phyloP scores from a whole-genome alignment of 441 rosid genomes.

The Bocquillonia castaneifolia region DNA sequence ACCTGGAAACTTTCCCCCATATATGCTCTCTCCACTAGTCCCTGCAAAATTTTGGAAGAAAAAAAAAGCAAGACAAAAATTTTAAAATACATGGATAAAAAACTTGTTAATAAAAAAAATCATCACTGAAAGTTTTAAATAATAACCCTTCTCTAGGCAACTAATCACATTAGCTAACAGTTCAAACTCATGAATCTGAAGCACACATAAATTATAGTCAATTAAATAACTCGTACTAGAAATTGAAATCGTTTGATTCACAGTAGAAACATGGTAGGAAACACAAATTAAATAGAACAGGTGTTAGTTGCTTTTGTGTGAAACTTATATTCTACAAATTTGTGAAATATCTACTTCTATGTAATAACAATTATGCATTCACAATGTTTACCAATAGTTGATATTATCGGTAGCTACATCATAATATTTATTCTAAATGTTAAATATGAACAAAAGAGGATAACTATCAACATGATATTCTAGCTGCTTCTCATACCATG shows the following conservation, averaged over 20 bases:
- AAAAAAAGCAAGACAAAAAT: slow-evolving; percentile 14
- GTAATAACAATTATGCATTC: background rate
- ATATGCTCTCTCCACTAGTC: slow-evolving; percentile 86
- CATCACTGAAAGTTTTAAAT: background rate
- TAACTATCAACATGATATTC: no score
- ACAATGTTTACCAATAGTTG: background rate
- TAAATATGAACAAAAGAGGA: no score
- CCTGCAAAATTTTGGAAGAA: slow-evolving; percentile 48
- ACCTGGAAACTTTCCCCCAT: slow-evolving; percentile 84
- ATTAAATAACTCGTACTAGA: background rate
- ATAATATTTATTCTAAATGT: background rate
- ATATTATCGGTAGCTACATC: background rate
- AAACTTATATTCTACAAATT: background rate
- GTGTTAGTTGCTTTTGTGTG: background rate
- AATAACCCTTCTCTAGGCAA: background rate
- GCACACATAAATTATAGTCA: background rate
- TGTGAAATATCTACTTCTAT: background rate
- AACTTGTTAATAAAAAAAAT: background rate
- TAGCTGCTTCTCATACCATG: no score
- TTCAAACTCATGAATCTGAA: background rate
- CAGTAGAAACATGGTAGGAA: background rate
- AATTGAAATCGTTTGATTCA: background rate
- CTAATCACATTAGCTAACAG: background rate
- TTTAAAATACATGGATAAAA: background rate
- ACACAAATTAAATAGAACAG: no score